Percentiles rank a stretch among this genome's conserved stretches.
phyloP scores from a whole-genome alignment of 768 basidiomycete genomes.

The Xanthoconium purpureum region DNA sequence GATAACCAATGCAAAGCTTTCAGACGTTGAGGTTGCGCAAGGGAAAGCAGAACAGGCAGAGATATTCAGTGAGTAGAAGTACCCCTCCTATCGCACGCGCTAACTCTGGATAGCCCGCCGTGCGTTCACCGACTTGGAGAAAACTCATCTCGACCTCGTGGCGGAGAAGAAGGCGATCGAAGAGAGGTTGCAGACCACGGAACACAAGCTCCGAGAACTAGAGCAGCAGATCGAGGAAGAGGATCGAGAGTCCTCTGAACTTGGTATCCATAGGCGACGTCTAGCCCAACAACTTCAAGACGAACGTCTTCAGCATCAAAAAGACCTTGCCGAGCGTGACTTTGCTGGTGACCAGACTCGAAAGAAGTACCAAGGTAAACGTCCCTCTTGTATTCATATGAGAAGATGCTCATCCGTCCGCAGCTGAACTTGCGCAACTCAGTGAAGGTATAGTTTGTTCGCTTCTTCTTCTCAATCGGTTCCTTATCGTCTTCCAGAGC shows the following conservation, averaged over 20 bases:
- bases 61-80: slow-evolving; percentile 46
- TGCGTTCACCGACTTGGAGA: slow-evolving; percentile 60
- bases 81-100: neutral
- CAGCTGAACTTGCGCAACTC: slow-evolving; percentile 74
- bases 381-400: neutral
- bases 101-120: slow-evolving; percentile 48
- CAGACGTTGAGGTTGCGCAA: slow-evolving; percentile 65
- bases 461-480: neutral
- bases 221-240: slow-evolving; percentile 65
- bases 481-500: slow-evolving; percentile 42
- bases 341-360: slow-evolving; percentile 76
- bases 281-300: slow-evolving; percentile 77
- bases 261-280: slow-evolving; percentile 60
- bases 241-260: slow-evolving; percentile 62
- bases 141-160: slow-evolving; percentile 46
- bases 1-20: slow-evolving; percentile 55
- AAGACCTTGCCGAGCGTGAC: slow-evolving; percentile 77
- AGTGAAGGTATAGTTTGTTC: slow-evolving; percentile 58
- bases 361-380: slow-evolving; percentile 80
- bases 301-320: slow-evolving; percentile 72
- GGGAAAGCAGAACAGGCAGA: slow-evolving; percentile 65
- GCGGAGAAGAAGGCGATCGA: slow-evolving; percentile 53
- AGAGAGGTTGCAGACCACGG: slow-evolving; percentile 47
- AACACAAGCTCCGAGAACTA: slow-evolving; percentile 54
- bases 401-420: slow-evolving; percentile 5